A percentile compares a stretch with the other conserved stretches of the same genome.
Conservation (phyloP, 1,284 basidiomycete genomes). For the Bjerkandera adusta region DNA sequence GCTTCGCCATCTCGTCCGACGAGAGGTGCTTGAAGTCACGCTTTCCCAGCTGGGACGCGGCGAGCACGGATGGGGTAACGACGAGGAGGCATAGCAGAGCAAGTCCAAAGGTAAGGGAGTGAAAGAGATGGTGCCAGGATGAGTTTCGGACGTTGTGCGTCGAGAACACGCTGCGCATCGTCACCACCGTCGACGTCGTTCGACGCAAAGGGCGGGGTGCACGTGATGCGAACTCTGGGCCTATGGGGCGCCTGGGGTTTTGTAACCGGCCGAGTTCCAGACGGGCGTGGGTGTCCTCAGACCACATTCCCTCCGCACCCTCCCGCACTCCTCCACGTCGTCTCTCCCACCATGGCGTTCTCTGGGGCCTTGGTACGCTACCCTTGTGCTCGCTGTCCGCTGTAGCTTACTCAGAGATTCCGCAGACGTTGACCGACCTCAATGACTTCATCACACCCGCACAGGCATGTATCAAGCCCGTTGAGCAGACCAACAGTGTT, state of each 20-base stretch:
- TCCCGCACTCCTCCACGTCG: conserved; percentile 6
- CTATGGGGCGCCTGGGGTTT: conserved; percentile 7
- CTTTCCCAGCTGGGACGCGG: conserved; percentile 22
- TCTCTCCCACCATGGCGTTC: conserved; percentile 66
- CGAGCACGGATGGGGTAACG: conserved; percentile 7
- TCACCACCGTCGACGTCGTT: conserved; percentile 5
- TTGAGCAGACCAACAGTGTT: conserved; percentile 62
- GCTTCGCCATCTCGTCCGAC: conserved; percentile 44
- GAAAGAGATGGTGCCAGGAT: neutral
- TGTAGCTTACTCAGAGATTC: neutral
- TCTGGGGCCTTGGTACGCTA: conserved; percentile 79
- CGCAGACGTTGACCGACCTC: conserved; percentile 86
- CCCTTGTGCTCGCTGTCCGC: conserved; percentile 4
- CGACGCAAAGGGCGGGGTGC: neutral
- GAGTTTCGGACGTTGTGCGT: neutral
- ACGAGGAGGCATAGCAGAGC: conserved; percentile 11
- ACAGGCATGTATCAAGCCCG: conserved; percentile 97
- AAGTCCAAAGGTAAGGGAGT: no score
- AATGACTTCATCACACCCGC: conserved; percentile 98
- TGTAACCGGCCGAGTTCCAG: conserved; percentile 2
- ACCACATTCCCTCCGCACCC: conserved; percentile 8
- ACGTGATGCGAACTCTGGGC: conserved; percentile 4
- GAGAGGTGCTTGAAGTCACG: conserved; percentile 48
- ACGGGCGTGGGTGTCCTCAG: neutral
- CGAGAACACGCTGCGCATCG: neutral